Percentiles rank a stretch among this genome's conserved stretches.
These are phyloP conservation scores for Aspergillus wentii DNA, from an alignment of 495 filamentous ascomycete species.

Conservation along the genomic window DNA sequence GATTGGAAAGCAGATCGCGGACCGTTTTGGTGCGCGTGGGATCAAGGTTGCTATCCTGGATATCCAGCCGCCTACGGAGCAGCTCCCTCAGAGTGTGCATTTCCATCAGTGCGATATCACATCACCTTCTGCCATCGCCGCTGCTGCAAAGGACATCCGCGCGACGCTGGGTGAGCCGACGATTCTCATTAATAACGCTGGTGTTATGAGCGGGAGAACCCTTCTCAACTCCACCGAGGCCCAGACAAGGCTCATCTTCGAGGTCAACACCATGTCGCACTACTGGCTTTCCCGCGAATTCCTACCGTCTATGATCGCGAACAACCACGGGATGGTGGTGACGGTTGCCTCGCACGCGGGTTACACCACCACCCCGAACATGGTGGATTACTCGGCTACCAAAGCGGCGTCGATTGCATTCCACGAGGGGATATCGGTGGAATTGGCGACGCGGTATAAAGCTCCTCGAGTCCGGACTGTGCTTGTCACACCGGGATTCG, in stretches of 20 bases:
- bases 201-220: constrained; percentile 54
- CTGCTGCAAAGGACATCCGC: constrained; percentile 45
- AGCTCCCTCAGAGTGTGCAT: constrained; percentile 47
- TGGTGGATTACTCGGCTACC: constrained; percentile 63
- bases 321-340: constrained; percentile 70
- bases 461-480: constrained; percentile 62
- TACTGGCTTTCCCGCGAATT: constrained; percentile 62
- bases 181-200: constrained; percentile 73
- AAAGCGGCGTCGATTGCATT: constrained; percentile 65
- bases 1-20: constrained; percentile 59
- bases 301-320: constrained; percentile 56
- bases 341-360: constrained; percentile 63
- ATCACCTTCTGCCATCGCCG: constrained; percentile 40
- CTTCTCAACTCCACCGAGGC: constrained; percentile 53
- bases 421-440: constrained; percentile 64
- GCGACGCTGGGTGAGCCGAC: constrained; percentile 57
- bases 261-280: constrained; percentile 67
- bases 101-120: constrained; percentile 66
- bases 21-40: constrained; percentile 50
- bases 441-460: constrained; percentile 56
- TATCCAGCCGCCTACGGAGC: constrained; percentile 54
- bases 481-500: constrained; percentile 61
- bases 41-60: constrained; percentile 68
- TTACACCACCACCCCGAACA: constrained; percentile 54
- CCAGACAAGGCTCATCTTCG: constrained; percentile 60